Evolutionary conservation across 2,329 filamentous ascomycete species (phyloP), one percentile per base, ranked within the genome.

Genomic region (Ophiosphaerella narmari): DNA sequence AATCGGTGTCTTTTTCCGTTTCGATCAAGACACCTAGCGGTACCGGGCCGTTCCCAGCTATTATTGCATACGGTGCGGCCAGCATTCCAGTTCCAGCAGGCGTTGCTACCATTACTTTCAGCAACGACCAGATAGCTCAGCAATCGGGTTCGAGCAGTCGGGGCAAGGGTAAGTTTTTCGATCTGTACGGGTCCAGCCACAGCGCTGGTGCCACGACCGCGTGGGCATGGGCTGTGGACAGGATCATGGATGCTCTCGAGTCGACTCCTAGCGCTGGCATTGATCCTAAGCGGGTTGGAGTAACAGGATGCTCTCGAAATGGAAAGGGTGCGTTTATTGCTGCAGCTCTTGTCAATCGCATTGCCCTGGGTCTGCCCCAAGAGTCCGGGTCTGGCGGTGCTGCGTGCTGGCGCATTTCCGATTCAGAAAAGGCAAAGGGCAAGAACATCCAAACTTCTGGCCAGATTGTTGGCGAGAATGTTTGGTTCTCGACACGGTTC

Each of bases 291-390:
- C 65, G 65, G 21, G 46, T 75, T 11, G 84, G 81, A 40, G 82
- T 86, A 2, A 86, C 83, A 12, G 84, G 84, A 5, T 87, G 84
- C 75, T 86, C 82, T 45, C 80, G 84, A 35, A 85, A 86, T 70
- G 84, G 83, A 48, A 86, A 86, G 73, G 84, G 84, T 11, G 83
- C 84, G 26, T 79, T 86, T 54, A 75, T 86, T n/a, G 81, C 79
- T 4, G 83, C 82, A 13, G 83, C 84, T 2, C 75, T 86, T 18
- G 82, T 83, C 51, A 65, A 75, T 46, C 82, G 84, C 36, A 83
- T 86, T 51, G 82, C 80, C 14, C 76, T 87, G 31, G 84, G 82
- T 12, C 76, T 87, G 32, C 82, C 84, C 0, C 83, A 86, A 66
- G 83, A 86, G 71, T 84, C 82, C 6, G 84, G 84, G 16, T 80